These are phyloP conservation scores for Artemisia annua DNA, from an alignment of 129 eudicot genomes.

Conservation along the genomic window DNA sequence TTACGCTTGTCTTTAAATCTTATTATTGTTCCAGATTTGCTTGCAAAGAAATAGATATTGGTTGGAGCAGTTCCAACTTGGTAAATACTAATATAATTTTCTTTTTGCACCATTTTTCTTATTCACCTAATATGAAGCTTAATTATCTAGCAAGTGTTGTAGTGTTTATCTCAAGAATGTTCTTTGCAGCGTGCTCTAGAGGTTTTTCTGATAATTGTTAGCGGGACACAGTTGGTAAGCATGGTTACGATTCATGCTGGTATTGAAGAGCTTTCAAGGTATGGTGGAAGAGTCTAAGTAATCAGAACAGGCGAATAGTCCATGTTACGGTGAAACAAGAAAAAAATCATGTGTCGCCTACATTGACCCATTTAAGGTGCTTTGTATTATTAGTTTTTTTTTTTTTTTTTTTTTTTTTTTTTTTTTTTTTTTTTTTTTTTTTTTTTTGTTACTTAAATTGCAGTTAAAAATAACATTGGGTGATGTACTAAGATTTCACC, in stretches of 20 bases:
- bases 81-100: slow-evolving; percentile 25
- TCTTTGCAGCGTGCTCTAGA: slow-evolving; percentile 70
- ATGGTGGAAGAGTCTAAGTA: slow-evolving; percentile 38
- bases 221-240: slow-evolving; percentile 70
- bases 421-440: no score
- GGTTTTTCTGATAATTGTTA: slow-evolving; percentile 56
- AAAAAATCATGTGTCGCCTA: no score
- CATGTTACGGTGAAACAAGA: not conserved
- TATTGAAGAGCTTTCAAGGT: slow-evolving; percentile 38
- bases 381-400: no score
- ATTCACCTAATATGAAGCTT: not conserved
- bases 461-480: no score
- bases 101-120: not conserved
- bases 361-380: no score
- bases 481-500: no score
- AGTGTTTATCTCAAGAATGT: not conserved
- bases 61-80: slow-evolving; percentile 68
- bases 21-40: slow-evolving; percentile 53
- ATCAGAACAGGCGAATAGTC: slow-evolving; percentile 22
- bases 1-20: slow-evolving; percentile 1
- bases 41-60: slow-evolving; percentile 77
- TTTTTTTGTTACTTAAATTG: no score
- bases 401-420: no score
- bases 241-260: slow-evolving; percentile 63
- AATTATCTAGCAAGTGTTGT: not conserved